A percentile compares a stretch with the other conserved stretches of the same genome.
These are phyloP conservation scores for Pseudogymnoascus sp. DNA, from an alignment of 2,329 filamentous ascomycete genomes.

Conservation along the genomic window DNA sequence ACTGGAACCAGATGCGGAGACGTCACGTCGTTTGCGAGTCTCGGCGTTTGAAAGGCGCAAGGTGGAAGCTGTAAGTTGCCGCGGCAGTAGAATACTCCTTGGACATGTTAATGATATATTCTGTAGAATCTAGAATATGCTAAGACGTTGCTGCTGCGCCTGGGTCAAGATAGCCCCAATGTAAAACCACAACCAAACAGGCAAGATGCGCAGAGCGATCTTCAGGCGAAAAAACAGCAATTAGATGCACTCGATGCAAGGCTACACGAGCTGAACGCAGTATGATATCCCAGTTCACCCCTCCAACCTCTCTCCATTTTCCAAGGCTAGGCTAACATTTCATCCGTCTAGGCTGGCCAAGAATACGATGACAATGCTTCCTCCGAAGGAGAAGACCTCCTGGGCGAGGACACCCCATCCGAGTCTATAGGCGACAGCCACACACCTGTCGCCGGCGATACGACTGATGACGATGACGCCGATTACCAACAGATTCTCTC, in stretches of 20 bases:
- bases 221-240: constrained; percentile 55
- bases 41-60: constrained; percentile 60
- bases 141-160: constrained; percentile 55
- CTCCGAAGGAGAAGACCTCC: constrained; percentile 48
- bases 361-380: constrained; percentile 21
- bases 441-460: constrained; percentile 24
- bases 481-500: constrained; percentile 11
- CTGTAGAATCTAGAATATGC: constrained; percentile 65
- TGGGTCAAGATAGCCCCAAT: constrained; percentile 59
- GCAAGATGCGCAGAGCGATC: constrained; percentile 52
- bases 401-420: constrained; percentile 42
- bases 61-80: constrained; percentile 40
- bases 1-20: constrained; percentile 51
- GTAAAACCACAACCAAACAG: constrained; percentile 50
- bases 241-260: constrained; percentile 58
- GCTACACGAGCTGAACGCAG: constrained; percentile 58
- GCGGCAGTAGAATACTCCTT: background rate
- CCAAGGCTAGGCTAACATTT: constrained; percentile 19
- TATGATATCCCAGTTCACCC: constrained; percentile 25
- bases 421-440: constrained; percentile 45
- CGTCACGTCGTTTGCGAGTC: constrained; percentile 46
- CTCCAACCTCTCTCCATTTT: constrained; percentile 14
- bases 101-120: background rate
- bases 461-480: constrained; percentile 7
- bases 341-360: background rate